Evolutionary conservation across 208 protist genomes (phyloP).

Genomic region (Trichomonas vaginalis): DNA sequence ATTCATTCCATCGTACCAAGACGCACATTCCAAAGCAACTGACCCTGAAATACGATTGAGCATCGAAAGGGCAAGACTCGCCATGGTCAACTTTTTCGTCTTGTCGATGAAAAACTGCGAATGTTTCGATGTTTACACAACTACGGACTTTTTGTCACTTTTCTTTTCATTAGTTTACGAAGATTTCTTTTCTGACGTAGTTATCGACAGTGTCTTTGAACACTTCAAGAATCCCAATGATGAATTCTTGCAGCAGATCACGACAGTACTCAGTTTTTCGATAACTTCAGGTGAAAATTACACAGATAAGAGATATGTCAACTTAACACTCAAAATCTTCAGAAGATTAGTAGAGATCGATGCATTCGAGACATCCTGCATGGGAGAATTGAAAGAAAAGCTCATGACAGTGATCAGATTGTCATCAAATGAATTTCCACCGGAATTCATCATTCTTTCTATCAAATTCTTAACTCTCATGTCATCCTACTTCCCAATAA

Average conservation of each 20-base stretch:
- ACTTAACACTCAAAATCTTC: neutral
- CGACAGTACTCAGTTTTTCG: neutral
- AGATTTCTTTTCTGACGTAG: neutral
- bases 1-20: neutral
- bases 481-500: neutral
- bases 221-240: neutral
- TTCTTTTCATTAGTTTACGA: neutral
- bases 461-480: neutral
- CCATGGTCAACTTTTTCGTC: neutral
- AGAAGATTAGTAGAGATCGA: neutral
- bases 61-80: neutral
- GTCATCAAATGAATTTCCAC: neutral
- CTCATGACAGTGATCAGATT: neutral
- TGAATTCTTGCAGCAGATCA: neutral
- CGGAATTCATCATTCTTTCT: neutral
- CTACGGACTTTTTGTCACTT: neutral
- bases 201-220: neutral
- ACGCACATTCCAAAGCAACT: neutral
- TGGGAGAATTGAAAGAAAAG: neutral
- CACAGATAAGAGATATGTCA: neutral
- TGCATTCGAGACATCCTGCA: neutral
- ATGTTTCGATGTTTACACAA: neutral
- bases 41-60: neutral
- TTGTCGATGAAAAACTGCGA: neutral
- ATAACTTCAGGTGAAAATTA: neutral